phyloP scores from a whole-genome alignment of 1,139 yeast species.

The Wickerhamomyces sp. region DNA sequence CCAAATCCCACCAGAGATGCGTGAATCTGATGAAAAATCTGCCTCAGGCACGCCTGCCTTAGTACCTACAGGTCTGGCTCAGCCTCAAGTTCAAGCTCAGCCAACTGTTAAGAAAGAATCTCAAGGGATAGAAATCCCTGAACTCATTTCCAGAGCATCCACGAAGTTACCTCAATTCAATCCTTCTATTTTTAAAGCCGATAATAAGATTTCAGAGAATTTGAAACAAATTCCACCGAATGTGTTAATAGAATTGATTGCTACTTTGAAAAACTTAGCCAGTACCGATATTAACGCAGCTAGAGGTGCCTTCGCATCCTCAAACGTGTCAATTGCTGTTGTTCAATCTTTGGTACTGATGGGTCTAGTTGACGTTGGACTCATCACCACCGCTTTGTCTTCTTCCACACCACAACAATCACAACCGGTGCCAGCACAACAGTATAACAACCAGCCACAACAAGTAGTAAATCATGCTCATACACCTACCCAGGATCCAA shows the following conservation, averaged over 20 bases:
- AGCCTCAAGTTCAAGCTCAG: neutral
- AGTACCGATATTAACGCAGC: slow-evolving; percentile 45
- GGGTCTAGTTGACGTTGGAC: slow-evolving; percentile 68
- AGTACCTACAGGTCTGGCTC: neutral
- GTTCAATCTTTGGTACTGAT: slow-evolving; percentile 70
- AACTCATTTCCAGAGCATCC: slow-evolving; percentile 44
- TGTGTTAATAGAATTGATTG: slow-evolving; percentile 58
- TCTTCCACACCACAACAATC: slow-evolving; percentile 11
- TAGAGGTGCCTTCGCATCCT: slow-evolving; percentile 49
- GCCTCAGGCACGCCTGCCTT: neutral
- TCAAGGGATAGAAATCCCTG: slow-evolving; percentile 32
- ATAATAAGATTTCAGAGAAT: slow-evolving; percentile 39
- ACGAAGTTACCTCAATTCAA: slow-evolving; percentile 45
- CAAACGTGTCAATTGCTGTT: slow-evolving; percentile 57
- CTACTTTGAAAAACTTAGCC: slow-evolving; percentile 52
- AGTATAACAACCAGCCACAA: slow-evolving; percentile 5
- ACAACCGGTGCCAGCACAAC: slow-evolving; percentile 11
- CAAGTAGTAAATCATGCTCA: slow-evolving; percentile 8
- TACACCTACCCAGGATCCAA: slow-evolving; percentile 22
- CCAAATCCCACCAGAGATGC: slow-evolving; percentile 48
- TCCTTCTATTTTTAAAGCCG: slow-evolving; percentile 37
- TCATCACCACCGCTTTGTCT: slow-evolving; percentile 42
- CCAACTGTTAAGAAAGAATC: slow-evolving; percentile 3
- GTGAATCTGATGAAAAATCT: neutral
- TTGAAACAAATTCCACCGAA: slow-evolving; percentile 63